These are phyloP conservation scores for Plasmodium relictum DNA, from an alignment of 169 alveolate genomes.

Conservation along the genomic window DNA sequence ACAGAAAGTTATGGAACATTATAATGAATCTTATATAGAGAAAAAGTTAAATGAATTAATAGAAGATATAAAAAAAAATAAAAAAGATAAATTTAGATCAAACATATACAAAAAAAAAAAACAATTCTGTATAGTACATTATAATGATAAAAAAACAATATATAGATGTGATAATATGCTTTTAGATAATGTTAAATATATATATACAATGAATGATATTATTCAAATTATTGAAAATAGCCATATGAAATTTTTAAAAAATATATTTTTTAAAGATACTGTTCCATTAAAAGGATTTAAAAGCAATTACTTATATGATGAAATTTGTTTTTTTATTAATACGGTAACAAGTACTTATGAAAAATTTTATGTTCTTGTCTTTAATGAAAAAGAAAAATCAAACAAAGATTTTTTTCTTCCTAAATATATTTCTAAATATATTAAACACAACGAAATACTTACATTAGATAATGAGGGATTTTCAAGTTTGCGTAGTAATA, in stretches of 20 bases:
- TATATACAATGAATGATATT: conserved; percentile 24
- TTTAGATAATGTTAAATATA: conserved; percentile 43
- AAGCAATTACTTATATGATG: conserved; percentile 38
- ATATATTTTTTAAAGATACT: conserved; percentile 47
- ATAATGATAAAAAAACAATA: conserved; percentile 22
- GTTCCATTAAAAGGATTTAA: conserved; percentile 29
- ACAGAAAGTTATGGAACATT: neutral
- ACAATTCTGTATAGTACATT: conserved; percentile 32
- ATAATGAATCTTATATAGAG: neutral
- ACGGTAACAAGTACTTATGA: conserved; percentile 44
- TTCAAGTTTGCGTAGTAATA: conserved; percentile 4
- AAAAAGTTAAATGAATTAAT: neutral
- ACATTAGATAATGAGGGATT: neutral
- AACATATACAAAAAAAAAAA: conserved; percentile 9
- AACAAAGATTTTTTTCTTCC: conserved; percentile 26
- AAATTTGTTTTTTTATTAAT: conserved; percentile 43
- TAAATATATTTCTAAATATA: conserved; percentile 27
- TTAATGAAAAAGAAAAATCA: conserved; percentile 49
- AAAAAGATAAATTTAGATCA: neutral
- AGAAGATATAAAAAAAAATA: neutral
- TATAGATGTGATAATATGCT: conserved; percentile 64
- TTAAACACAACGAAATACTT: conserved; percentile 3
- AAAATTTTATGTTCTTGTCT: conserved; percentile 40
- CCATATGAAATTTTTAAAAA: conserved; percentile 57
- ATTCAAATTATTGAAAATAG: conserved; percentile 57